Conservation (phyloP, 2,329 filamentous ascomycete species). For the Alternaria gaisen region DNA sequence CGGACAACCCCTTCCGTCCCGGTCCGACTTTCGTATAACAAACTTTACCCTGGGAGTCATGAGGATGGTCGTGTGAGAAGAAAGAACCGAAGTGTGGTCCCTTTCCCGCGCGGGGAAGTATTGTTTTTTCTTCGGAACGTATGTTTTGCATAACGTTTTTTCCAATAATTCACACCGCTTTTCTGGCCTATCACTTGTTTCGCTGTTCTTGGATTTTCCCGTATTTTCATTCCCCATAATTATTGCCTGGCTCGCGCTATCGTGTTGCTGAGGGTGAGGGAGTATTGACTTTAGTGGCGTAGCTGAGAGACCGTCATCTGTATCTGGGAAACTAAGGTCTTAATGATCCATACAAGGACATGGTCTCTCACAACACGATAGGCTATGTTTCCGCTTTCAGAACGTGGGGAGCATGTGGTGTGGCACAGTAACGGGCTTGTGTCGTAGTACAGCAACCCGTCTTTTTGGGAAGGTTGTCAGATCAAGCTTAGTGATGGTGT, state of each 20-base stretch:
- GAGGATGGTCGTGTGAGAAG: constrained; percentile 6
- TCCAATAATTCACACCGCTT: constrained; percentile 3
- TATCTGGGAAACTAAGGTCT: neutral
- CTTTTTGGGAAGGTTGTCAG: constrained; percentile 1
- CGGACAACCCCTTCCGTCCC: neutral
- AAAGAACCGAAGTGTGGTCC: neutral
- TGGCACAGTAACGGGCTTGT: constrained; percentile 3
- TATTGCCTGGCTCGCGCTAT: neutral
- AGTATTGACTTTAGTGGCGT: neutral
- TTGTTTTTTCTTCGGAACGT: neutral
- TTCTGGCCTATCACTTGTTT: neutral
- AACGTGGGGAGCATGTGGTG: constrained; percentile 6
- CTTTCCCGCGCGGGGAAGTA: constrained; percentile 1
- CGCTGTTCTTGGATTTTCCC: neutral
- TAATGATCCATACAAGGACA: neutral
- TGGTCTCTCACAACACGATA: constrained; percentile 1
- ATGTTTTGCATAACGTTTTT: constrained; percentile 8
- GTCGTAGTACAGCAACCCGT: neutral
- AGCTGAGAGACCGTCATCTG: constrained; percentile 2
- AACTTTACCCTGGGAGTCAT: constrained; percentile 11
- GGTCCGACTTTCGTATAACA: constrained; percentile 6
- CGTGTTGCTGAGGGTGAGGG: neutral
- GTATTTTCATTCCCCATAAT: neutral
- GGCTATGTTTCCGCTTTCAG: constrained; percentile 7
- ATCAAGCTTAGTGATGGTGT: neutral